A percentile compares a stretch with the other conserved stretches of the same genome.
Conservation (phyloP, 2,329 filamentous ascomycete genomes). For the Cordyceps pruinosa region DNA sequence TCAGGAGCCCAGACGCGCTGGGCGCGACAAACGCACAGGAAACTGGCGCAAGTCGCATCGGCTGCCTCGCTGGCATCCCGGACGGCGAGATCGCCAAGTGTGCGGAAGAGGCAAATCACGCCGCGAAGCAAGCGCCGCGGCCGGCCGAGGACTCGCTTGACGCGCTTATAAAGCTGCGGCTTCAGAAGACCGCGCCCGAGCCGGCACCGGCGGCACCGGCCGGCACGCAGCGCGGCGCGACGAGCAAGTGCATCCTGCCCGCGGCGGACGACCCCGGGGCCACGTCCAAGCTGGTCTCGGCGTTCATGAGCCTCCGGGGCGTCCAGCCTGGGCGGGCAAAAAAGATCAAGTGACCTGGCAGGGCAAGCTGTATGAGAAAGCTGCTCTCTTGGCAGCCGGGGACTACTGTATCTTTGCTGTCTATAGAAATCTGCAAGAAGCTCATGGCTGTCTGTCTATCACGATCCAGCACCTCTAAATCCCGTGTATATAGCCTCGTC, state of each 20-base stretch:
- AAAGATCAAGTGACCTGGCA: neutral
- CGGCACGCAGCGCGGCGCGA: no score
- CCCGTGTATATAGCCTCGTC: neutral
- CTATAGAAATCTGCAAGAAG: neutral
- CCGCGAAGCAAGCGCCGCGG: neutral
- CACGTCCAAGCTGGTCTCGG: constrained; percentile 23
- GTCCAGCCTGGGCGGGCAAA: constrained; percentile 19
- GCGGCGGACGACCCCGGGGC: constrained; percentile 16
- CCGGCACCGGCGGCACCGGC: neutral
- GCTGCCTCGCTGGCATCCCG: neutral
- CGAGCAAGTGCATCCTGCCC: constrained; percentile 13
- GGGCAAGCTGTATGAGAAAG: neutral
- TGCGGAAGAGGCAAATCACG: neutral
- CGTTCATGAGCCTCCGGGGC: constrained; percentile 27
- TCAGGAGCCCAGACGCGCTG: neutral
- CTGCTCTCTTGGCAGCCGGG: neutral
- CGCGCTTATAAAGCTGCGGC: neutral
- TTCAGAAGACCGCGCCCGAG: neutral
- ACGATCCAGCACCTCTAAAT: neutral
- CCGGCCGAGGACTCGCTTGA: neutral
- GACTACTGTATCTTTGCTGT: neutral
- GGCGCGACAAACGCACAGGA: neutral
- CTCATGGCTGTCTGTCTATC: neutral
- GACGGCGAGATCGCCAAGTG: constrained; percentile 3
- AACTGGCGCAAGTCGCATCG: neutral